Evolutionary conservation across 169 alveolate genomes (phyloP).

Genomic region (Plasmodium gallinaceum): DNA sequence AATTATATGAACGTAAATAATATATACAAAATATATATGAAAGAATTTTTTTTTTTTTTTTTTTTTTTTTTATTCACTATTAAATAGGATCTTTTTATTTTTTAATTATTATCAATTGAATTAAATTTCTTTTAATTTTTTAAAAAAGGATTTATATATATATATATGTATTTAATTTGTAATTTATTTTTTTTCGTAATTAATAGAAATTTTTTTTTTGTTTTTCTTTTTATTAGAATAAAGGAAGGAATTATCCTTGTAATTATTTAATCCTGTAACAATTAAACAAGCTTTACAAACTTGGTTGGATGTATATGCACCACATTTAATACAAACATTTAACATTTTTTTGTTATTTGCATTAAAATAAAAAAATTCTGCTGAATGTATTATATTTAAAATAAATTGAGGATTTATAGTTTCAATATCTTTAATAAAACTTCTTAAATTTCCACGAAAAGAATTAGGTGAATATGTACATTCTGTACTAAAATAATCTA

Average conservation of each 20-base stretch:
- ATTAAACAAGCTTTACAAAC: constrained; percentile 73
- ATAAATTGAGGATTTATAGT: constrained; percentile 82
- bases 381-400: constrained; percentile 79
- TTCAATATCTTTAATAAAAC: constrained; percentile 94
- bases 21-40: too few relatives aligned
- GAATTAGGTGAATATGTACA: constrained; percentile 98
- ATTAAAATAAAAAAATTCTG: constrained; percentile 78
- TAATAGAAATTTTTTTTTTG: constrained; percentile 39
- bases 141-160: neutral
- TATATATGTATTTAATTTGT: neutral
- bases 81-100: too few relatives aligned
- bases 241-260: constrained; percentile 67
- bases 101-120: too few relatives aligned
- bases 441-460: constrained; percentile 97
- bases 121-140: neutral
- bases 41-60: too few relatives aligned
- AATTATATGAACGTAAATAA: too few relatives aligned
- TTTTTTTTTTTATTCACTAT: too few relatives aligned
- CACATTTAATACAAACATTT: constrained; percentile 43
- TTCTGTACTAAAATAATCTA: constrained; percentile 97
- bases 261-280: constrained; percentile 51
- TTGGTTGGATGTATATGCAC: constrained; percentile 62
- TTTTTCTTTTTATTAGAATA: constrained; percentile 43
- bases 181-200: constrained; percentile 11
- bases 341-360: constrained; percentile 34